Percentiles rank a stretch among this genome's conserved stretches.
Conservation (phyloP, 805 yeast species). For the Saturnispora kantuleensis region DNA sequence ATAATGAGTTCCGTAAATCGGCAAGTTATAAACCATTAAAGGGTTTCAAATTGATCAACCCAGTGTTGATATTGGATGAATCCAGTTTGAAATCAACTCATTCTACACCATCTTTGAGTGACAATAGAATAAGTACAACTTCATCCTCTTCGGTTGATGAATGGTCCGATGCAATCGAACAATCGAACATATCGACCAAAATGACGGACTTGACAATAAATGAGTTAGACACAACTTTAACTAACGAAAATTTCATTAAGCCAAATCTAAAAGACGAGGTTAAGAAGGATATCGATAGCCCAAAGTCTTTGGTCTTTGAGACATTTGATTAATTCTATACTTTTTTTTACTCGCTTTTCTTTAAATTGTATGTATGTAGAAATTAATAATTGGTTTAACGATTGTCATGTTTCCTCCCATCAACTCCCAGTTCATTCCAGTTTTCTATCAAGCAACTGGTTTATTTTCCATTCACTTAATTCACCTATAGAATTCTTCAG, state of each 20-base stretch:
- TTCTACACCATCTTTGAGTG: constrained; percentile 1
- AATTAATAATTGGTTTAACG: not conserved
- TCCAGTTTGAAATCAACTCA: constrained; percentile 1
- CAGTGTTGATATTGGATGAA: constrained; percentile 3
- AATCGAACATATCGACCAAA: not conserved
- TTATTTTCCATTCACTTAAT: constrained; percentile 9
- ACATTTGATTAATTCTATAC: not conserved
- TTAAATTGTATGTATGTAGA: not conserved
- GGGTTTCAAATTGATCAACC: constrained; percentile 6
- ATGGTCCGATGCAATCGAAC: constrained; percentile 2
- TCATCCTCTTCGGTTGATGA: not conserved
- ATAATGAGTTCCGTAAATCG: constrained; percentile 11
- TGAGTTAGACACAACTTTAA: not conserved
- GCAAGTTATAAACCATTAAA: constrained; percentile 7
- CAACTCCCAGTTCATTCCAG: too few species aligned
- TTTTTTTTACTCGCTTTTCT: not conserved
- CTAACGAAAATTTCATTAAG: not conserved
- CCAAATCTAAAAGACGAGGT: not conserved
- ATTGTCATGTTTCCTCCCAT: too few species aligned
- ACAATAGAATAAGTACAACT: not conserved
- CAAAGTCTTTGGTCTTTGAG: constrained; percentile 6
- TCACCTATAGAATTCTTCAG: constrained; percentile 10
- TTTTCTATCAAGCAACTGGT: too few species aligned
- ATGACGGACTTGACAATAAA: not conserved
- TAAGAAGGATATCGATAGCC: constrained; percentile 1